Evolutionary conservation across 163 green algal genomes (phyloP).

Genomic region (Chloroidium sp.): DNA sequence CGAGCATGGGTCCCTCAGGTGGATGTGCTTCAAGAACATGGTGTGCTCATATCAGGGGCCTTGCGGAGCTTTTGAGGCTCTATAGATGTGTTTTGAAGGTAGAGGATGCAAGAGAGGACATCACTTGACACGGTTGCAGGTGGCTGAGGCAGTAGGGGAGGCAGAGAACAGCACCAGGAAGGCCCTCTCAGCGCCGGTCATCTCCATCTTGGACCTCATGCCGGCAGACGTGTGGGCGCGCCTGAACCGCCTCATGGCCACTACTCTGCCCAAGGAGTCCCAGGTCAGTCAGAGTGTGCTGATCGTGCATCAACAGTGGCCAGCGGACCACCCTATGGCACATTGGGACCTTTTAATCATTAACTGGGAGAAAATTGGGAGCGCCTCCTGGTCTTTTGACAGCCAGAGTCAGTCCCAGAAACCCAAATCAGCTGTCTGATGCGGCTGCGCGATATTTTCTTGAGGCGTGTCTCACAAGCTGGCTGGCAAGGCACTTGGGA

Average conservation of each 20-base stretch:
- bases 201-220: constrained; percentile 57
- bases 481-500: no score
- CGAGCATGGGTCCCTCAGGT: no score
- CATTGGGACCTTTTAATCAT: no score
- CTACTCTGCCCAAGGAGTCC: constrained; percentile 8
- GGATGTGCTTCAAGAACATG: not conserved
- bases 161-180: constrained; percentile 27
- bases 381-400: no score
- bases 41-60: no score
- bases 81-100: not conserved
- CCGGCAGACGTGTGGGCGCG: constrained; percentile 62
- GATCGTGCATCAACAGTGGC: no score
- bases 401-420: no score
- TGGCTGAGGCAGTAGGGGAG: constrained; percentile 19
- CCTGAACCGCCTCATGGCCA: constrained; percentile 39
- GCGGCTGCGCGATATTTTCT: no score
- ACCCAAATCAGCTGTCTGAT: no score
- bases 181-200: constrained; percentile 26
- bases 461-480: no score
- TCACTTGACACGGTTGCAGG: constrained; percentile 11
- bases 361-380: no score
- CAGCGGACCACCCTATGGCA: no score
- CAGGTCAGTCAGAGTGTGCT: not conserved
- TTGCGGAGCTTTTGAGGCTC: not conserved
- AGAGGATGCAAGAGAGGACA: not conserved